Evolutionary conservation across 371 early-diverging fungal species (phyloP), one percentile per base, ranked within the genome.

Genomic region (Mucor velutinosus): DNA sequence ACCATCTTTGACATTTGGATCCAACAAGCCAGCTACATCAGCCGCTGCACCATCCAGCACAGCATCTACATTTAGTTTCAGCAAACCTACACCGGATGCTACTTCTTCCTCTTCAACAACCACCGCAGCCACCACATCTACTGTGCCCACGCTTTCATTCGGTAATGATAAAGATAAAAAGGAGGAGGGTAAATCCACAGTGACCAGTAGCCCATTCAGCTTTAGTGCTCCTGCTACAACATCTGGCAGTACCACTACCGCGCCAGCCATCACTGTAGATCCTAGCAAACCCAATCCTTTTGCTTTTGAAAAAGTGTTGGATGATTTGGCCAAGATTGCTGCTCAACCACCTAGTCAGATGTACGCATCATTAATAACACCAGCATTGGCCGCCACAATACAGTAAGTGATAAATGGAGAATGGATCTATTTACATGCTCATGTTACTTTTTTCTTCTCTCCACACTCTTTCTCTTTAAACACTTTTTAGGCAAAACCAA

Each of bases 291-390:
- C 75, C 10, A 76, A 77, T 61, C 63, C 64, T 15, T 81, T 77
- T 39, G 77, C 79, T 2, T 74, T 81, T 51, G 39, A 66, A 14
- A 74, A 70, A 55, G 67, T 77, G 12, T 58, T 81, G 14, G 71
- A 77, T 32, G 75, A 77, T 29, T 39, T 73, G 56, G 63, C 58
- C n/a, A 69, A 65, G 64, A 57, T 64, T 35, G 70, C 78, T 8
- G 67, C 73, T 12, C 75, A 74, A 61, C 70, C 73, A 32, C 75
- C 81, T 12, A 71, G 60, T 41, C 74, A 75, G 35, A 68, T 77
- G 14, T 64, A 74, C 58, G 80, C 70, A 8, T 68, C 80, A 7
- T 63, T 76, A n/a, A 62, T 72, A n/a, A 63, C 74, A 17, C 77
- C 75, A 12, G 56, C 72, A 0, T 43, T 75, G 32, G 29, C 64